Base-by-base conservation (phyloP, 495 filamentous ascomycete genomes). In the Penicillium paxilli region DNA sequence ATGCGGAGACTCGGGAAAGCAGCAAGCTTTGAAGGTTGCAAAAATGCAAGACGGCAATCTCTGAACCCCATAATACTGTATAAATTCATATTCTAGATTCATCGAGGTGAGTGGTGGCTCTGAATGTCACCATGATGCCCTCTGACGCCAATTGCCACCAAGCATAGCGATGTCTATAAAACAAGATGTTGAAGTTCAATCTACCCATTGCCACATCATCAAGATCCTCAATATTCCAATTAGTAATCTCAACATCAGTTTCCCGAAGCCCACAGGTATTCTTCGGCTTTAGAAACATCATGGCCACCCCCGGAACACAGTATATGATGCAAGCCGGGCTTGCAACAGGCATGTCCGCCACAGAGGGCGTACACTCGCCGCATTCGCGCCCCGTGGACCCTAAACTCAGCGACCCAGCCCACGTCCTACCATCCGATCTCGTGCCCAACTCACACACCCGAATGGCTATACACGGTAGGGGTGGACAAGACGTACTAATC, bases 261-360 rank as follows among this genome's bases (percentile, higher is more conserved):
- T n/a, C n/a, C n/a, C n/a, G n/a, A n/a, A n/a, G n/a, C n/a, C n/a
- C n/a, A n/a, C 19, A 3, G 23, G 17, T 35, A 51, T 20, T 12
- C 7, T 14, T 12, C 11, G 30, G 30, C n/a, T 14, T 32, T 32
- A 8, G 37, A n/a, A 42, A 4, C 17, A 49, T 10, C n/a, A 64
- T 64, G 57, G 57, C 59, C 20, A 49, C 55, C 10, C 50, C 59
- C 26, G 62, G 62, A 51, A 54, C 62, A 17, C 64, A 67, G 52
- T 62, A 60, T 33, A 59, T 67, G 21, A 62, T 74, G 50, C 72
- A 76, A 53, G 58, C 62, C 26, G 70, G 68, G 14, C 67, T 76
- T 20, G 52, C 70, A 45, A 40, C 62, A 4, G 72, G 69, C 42
- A 66, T 76, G 63, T 69, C 72, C 17, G 58, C 70, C 11, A 66